A percentile compares a stretch with the other conserved stretches of the same genome.
These are phyloP conservation scores for Umbelopsis sp. DNA, from an alignment of 371 early-diverging fungal species.

Conservation along the genomic window DNA sequence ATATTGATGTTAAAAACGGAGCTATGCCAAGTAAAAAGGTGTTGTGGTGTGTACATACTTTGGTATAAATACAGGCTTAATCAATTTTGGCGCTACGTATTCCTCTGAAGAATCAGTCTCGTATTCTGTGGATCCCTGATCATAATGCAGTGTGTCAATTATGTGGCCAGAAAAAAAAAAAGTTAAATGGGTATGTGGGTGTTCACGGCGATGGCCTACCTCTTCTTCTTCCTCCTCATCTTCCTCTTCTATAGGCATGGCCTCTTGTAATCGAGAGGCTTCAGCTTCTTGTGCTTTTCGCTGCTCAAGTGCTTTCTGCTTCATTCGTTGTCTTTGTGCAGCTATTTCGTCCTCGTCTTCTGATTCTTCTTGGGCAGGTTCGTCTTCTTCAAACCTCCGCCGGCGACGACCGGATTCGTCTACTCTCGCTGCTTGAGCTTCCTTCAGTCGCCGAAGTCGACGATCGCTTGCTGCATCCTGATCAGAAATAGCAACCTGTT, in stretches of 20 bases:
- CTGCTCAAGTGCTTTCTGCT: constrained; percentile 16
- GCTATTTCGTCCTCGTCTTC: constrained; percentile 41
- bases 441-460: constrained; percentile 45
- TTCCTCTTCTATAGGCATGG: constrained; percentile 29
- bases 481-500: constrained; percentile 47
- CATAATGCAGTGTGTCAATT: constrained; percentile 5
- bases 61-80: constrained; percentile 86
- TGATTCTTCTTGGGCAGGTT: constrained; percentile 27
- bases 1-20: not conserved
- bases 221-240: constrained; percentile 39
- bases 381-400: constrained; percentile 42
- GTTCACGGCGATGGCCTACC: constrained; percentile 28
- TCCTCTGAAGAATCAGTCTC: constrained; percentile 64
- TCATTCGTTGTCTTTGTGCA: constrained; percentile 22
- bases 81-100: constrained; percentile 43
- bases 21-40: no score
- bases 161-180: not conserved
- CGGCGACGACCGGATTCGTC: constrained; percentile 41
- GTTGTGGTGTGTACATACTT: constrained; percentile 53
- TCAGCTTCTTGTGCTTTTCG: constrained; percentile 27
- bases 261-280: constrained; percentile 25
- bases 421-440: constrained; percentile 35
- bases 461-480: constrained; percentile 48
- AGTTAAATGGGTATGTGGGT: not conserved
- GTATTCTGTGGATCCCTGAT: constrained; percentile 63